Base-by-base conservation (phyloP, 2,329 filamentous ascomycete genomes). In the Aspergillus neotritici region DNA sequence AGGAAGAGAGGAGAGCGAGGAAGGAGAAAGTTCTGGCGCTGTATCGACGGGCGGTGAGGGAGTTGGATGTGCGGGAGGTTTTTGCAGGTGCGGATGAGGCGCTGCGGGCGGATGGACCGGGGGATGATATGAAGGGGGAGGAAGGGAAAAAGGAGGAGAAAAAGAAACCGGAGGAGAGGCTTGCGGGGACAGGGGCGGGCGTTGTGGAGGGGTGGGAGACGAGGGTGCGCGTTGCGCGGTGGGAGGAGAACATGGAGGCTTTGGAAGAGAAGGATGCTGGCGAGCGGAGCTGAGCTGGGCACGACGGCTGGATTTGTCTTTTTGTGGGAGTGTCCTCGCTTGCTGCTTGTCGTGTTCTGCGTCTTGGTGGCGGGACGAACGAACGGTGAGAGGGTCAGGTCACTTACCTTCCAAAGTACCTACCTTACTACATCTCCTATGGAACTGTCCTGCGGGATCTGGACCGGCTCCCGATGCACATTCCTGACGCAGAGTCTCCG, bases 21-120 rank as follows among this genome's bases (percentile, higher is more conserved):
- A 49, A 67, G 40, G 63, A 65, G 41, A 51, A 50, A 37, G 31
- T 65, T 3, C 51, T 59, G 8, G 57, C 61, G 30, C 49, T 70
- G 10, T 66, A 67, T 37, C 55, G 59, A 10, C 49, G 56, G 5
- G 85, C 84, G 3, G 67, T 71, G 11, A 64, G 64, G 31, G 84
- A 87, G 38, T 65, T 93, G 40, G 72, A 72, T 32, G 75, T 83
- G 11, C 71, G 77, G 55, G 71, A 68, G 34, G 69, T 94, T 21
- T 87, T 91, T 63, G 77, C 73, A 17, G 57, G 50, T 6, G 16
- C 55, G 11, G 53, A 46, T 12, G 52, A 38, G 10, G 43, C 37
- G 8, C 35, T 25, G 21, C 21, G 21, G 21, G 21, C 2, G 6
- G 21, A 25, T 25, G 21, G 21, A 9, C 3, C 7, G 21, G 21